These are phyloP conservation scores for Leishmania mexicana DNA, from an alignment of 208 protist genomes.

Conservation along the genomic window DNA sequence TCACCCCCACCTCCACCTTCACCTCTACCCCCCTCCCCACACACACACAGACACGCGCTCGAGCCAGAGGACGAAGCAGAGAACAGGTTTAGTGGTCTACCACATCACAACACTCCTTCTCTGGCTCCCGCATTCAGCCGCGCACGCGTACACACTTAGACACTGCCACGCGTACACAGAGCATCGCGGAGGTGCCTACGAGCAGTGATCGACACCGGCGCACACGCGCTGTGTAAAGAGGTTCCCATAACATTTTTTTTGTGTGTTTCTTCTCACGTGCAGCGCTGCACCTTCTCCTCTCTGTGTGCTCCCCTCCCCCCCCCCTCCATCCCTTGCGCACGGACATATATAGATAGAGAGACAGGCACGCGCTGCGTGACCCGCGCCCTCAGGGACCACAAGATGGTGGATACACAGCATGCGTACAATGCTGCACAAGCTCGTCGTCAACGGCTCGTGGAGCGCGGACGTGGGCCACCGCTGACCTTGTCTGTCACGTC, in stretches of 20 bases:
- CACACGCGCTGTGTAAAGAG: neutral
- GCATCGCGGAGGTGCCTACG: neutral
- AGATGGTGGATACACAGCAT: neutral
- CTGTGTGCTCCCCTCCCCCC: neutral
- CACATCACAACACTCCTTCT: neutral
- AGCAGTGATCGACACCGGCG: no score
- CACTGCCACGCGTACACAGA: neutral
- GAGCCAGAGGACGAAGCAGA: no score
- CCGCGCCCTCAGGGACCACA: neutral
- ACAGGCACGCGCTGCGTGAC: neutral
- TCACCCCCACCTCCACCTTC: neutral
- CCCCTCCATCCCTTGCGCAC: neutral
- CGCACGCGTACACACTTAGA: neutral
- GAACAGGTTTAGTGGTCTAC: no score
- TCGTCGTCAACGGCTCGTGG: neutral
- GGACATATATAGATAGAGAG: neutral
- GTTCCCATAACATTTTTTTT: neutral
- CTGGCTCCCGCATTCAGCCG: no score
- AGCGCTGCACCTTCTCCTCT: neutral
- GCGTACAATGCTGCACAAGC: neutral
- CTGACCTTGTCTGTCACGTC: neutral
- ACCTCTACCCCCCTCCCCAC: neutral
- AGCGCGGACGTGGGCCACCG: neutral
- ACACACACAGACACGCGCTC: neutral
- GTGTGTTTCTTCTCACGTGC: neutral